These are phyloP conservation scores for Aquilaria malaccensis DNA, from an alignment of 345 rosid species.

Conservation along the genomic window DNA sequence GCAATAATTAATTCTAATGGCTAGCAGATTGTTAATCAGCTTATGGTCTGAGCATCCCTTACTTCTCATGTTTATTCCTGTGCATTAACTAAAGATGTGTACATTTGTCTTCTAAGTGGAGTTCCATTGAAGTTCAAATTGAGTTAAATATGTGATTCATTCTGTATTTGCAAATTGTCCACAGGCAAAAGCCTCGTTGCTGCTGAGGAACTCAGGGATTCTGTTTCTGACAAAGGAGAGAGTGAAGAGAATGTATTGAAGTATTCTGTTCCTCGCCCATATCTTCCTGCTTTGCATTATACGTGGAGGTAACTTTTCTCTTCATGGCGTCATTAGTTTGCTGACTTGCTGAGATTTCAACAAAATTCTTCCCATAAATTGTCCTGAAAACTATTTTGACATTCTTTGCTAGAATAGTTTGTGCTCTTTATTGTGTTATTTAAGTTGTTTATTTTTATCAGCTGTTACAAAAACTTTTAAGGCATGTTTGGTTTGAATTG, in stretches of 20 bases:
- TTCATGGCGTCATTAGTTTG: not conserved
- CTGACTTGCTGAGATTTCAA: not conserved
- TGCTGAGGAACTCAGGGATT: conserved; percentile 20
- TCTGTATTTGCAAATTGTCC: conserved; percentile 8
- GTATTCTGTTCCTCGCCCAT: conserved; percentile 11
- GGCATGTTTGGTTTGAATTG: no score
- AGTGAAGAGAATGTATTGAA: conserved; percentile 13
- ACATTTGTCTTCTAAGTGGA: not conserved
- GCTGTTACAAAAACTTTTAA: no score
- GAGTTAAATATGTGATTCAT: not conserved
- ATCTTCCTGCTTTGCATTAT: conserved; percentile 34
- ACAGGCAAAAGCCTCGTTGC: conserved; percentile 22
- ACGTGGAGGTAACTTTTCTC: conserved; percentile 39
- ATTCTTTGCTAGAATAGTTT: no score
- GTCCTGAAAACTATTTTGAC: not conserved
- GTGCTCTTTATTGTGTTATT: no score
- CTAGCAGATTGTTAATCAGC: not conserved
- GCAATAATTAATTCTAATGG: conserved; percentile 7
- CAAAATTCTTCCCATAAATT: not conserved
- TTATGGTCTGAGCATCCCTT: not conserved
- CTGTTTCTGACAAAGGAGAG: conserved; percentile 19
- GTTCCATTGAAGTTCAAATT: not conserved
- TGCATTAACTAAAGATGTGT: not conserved
- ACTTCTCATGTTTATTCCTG: not conserved
- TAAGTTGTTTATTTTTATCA: no score